Evolutionary conservation across 768 basidiomycete species (phyloP), one percentile per base, ranked within the genome.

Genomic region (Lactifluus subvellereus): DNA sequence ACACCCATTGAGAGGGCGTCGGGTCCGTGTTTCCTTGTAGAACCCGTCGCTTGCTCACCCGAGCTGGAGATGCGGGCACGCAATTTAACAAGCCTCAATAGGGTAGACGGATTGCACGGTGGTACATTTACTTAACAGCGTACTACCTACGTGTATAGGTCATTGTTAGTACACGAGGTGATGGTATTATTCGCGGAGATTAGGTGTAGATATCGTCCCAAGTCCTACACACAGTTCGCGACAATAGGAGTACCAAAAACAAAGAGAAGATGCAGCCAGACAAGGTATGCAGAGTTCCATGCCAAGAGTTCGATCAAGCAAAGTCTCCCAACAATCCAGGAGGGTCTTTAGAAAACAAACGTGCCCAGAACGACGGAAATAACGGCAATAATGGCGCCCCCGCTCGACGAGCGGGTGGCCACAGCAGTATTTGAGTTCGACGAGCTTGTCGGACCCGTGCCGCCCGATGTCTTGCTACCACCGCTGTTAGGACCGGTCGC

Each of bases 301-400:
- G 37, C 30, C 6, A 37, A 10, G n/a, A n/a, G 11, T 18, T 3
- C 9, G 35, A 32, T 40, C 30, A 38, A 14, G 22, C 16, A 56
- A 56, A 61, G 40, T 5, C 48, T 62, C 50, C 20, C n/a, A 57
- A 27, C 27, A 9, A 13, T 22, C 59, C 35, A 38, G n/a, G 9
- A 37, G 10, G 14, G 40, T 59, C 32, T 48, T 22, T 59, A 64
- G 22, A 54, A 54, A 54, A 60, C n/a, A 40, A 22, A 55, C 13
- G 48, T 13, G 11, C 58, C 58, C 4, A 54, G 8, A 27, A 38
- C 16, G 14, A 55, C 7, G 13, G 48, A 40, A 22, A 55, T 6
- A 4, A 60, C 2, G 18, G 30, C 13, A 6, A 64, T 7, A 11
- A 59, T 14, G 35, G 27, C 33, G 32, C 58, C 47, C 13, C 47